Base-by-base conservation (phyloP, 148 eudicot species). In the Rheum nobile region DNA sequence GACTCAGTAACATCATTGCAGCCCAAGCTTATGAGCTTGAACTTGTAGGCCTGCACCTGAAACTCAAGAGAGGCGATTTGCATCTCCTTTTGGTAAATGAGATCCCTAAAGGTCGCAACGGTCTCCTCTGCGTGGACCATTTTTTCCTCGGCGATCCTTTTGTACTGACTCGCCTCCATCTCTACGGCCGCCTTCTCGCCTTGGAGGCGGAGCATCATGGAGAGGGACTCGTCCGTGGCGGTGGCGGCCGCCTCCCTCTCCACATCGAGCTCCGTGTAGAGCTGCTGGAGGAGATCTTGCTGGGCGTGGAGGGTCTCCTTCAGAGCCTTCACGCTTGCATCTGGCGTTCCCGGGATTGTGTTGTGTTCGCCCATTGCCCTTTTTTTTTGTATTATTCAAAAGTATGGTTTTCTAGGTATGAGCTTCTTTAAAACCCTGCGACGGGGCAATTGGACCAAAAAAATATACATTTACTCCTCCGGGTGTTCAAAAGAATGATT, bases 81-180 rank as follows among this genome's bases (percentile, higher is more conserved):
- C 94, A 92, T 87, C 82, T 95, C 99, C 72, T 88, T 95, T 69
- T 92, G 92, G 74, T 90, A 88, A 26, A 95, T 86, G 8, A 87
- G 71, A 73, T 92, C 96, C 72, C 90, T 85, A 3, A 90, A 90
- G 31, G 80, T 87, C 31, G 84, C 88, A 8, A 95, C 75, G 67
- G 90, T 85, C 81, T 90, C 97, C 77, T 95, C 90, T 0, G 92
- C 92, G 74, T 92, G 87, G 65, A 77, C 82, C 80, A 95, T 90
- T 72, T 92, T 95, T 44, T 92, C 94, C 85, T 95, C 99, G 1
- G 94, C 91, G 59, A 95, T 82, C 75, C 99, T 83, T 80, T 92
- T 95, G 68, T 95, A 95, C 22, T 95, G 99, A 77, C 87, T 86
- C 0, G 92, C 88, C 79, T 95, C 99, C 94, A 95, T 90, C 77